Evolutionary conservation across 2,329 filamentous ascomycete species (phyloP), one percentile per base, ranked within the genome.

Genomic region (Cordyceps pruinosa): DNA sequence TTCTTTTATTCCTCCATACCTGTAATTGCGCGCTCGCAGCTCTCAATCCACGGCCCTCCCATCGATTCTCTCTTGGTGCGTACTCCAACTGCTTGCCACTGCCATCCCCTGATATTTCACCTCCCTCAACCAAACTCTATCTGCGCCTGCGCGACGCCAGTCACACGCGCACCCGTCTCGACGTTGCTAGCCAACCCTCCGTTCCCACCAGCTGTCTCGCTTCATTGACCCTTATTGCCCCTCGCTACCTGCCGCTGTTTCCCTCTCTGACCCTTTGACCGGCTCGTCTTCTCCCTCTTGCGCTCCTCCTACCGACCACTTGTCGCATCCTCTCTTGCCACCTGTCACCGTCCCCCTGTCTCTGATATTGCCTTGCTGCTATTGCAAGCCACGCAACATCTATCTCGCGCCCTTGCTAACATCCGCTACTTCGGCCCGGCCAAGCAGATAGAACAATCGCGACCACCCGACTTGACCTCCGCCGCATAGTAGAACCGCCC

Each of bases 211-310:
- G 21, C 42, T 25, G 42, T 47, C 52, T 55, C 52, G 42, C 44
- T 46, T 47, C 42, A 46, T 55, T 55, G 12, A 34, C 30, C 42
- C 41, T n/a, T 37, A 12, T 25, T 41, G 23, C 52, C 34, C 52
- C 42, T 56, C 67, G 47, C 47, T 30, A 41, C 47, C 28, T 41
- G 26, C 55, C 39, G n/a, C 42, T 26, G 30, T 42, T 41, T 58
- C 17, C 35, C 28, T 52, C 28, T 42, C 13, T n/a, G 17, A 26
- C n/a, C 23, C 12, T 25, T n/a, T 17, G 6, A 41, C 19, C 19
- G 19, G n/a, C 37, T 37, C 37, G 37, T n/a, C 19, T 21, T 9
- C 17, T n/a, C 17, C 19, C n/a, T 30, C 39, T 23, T 26, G 37
- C 21, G 12, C 13, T 1, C n/a, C 13, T 32, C 26, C 17, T 25